Base-by-base conservation (phyloP, 2,329 filamentous ascomycete species). In the Tolypocladium inflatum region DNA sequence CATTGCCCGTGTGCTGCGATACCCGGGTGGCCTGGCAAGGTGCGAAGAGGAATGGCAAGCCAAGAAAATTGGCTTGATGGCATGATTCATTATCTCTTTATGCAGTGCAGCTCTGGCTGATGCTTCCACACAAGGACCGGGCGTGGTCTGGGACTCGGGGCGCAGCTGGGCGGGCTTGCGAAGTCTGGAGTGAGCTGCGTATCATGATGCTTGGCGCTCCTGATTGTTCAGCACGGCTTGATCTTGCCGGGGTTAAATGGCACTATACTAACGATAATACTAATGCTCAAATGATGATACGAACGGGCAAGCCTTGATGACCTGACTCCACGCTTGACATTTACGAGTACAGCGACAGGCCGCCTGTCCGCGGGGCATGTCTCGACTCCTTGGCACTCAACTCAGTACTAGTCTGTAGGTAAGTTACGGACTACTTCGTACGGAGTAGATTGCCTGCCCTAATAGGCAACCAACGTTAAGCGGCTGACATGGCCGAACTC, bases 1-100 rank as follows among this genome's bases (percentile, higher is more conserved):
- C 33, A 61, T 63, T n/a, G 68, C 66, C 4, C 72, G 71, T 15
- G 69, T 76, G 37, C 71, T 72, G 19, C 67, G 73, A 13, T 76
- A 76, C 23, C 61, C 58, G 17, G 64, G 63, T 2, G 66, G 59
- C 5, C 52, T 64, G 55, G 64, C 65, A 6, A 65, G 66, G 48
- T 75, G 70, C n/a, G 70, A 74, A 57, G 64, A 67, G 52, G 62
- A 57, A 38, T 74, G 73, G 73, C 66, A 63, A 43, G 56, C 55
- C 21, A 68, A 59, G 59, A 17, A 11, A 23, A 23, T 23, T 26
- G 23, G 23, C 23, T 3, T 3, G 6, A 15, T 23, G 9, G 13
- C 42, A 48, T 26, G 11, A 48, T 26, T 23, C 13, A 9, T 8
- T 19, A 2, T 43, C 41, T 5, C 23, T 26, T 48, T 21, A 43